Conservation (phyloP, 208 protist genomes). For the Acanthamoeba royreba region DNA sequence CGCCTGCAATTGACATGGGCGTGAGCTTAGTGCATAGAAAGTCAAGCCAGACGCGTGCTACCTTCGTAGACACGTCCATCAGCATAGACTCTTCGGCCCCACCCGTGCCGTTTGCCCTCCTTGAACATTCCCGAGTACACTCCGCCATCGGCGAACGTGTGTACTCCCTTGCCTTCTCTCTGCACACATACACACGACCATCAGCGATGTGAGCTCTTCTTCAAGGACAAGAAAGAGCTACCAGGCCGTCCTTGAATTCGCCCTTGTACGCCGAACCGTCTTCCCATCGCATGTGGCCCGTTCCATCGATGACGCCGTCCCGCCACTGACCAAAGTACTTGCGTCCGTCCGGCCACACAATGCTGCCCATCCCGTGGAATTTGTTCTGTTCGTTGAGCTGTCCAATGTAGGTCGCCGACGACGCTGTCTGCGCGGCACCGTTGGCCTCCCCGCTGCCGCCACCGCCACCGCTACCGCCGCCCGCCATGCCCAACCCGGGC, state of each 20-base stretch:
- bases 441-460: not conserved
- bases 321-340: slow-evolving; percentile 14
- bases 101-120: not conserved
- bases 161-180: not conserved
- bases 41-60: not conserved
- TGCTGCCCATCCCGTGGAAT: slow-evolving; percentile 20
- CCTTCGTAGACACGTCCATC: slow-evolving; percentile 28
- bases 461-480: too few species aligned
- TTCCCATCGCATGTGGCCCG: slow-evolving; percentile 17
- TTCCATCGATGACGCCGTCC: not conserved
- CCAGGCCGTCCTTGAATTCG: not conserved
- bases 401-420: not conserved
- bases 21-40: not conserved
- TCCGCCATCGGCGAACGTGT: slow-evolving; percentile 34
- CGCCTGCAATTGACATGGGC: not conserved
- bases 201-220: not conserved
- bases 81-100: not conserved
- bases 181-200: not conserved
- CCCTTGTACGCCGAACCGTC: not conserved
- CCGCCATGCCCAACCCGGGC: too few species aligned
- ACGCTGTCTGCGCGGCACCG: too few species aligned
- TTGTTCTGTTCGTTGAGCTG: slow-evolving; percentile 25
- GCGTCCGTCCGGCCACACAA: slow-evolving; percentile 1
- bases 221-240: not conserved
- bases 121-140: slow-evolving; percentile 9